Evolutionary conservation across 768 basidiomycete species (phyloP), one percentile per base, ranked within the genome.

Genomic region (Fistulinella prunicolor): DNA sequence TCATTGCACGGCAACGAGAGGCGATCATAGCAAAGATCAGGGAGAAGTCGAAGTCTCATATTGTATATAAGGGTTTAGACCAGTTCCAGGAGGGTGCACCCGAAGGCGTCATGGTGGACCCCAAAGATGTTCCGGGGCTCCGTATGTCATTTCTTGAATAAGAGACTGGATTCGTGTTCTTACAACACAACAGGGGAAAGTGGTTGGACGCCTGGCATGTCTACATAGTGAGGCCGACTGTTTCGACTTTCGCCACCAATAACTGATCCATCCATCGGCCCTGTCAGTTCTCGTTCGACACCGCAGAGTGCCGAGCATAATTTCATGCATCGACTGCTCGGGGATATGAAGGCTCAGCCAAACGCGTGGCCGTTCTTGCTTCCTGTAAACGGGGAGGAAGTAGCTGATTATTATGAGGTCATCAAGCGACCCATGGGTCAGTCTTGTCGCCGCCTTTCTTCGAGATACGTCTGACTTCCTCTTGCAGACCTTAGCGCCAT

Each of bases 341-440:
- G 80, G 30, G 89, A 92, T 42, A 68, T 98, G 46, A 82, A 87
- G 63, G 78, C 74, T 23, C 86, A 94, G 61, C 77, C 85, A 9
- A 77, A 80, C 34, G 81, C 89, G 1, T 99, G 96, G 94, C 82
- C 96, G 6, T 99, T 98, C 70, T 70, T 75, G 24, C 65, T 75
- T 44, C 93, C 96, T 3, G 94, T 98, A 37, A 83, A 85, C 55
- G 72, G 66, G 3, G 80, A 81, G 6, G 86, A 92, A 50, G 94
- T 94, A 6, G 66, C 76, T 6, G 94, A 97, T 62, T 99, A 99
- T 59, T 88, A 91, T 66, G 85, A 91, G 19, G 81, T 94, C 40
- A 84, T 98, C 62, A 85, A 83, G 57, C 71, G 83, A 48, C 96
- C 96, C 3, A 98, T 98, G 94, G 94, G 93, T 93, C 56, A 49